phyloP scores from a whole-genome alignment of 768 basidiomycete genomes.

The Favolaschia claudopus region DNA sequence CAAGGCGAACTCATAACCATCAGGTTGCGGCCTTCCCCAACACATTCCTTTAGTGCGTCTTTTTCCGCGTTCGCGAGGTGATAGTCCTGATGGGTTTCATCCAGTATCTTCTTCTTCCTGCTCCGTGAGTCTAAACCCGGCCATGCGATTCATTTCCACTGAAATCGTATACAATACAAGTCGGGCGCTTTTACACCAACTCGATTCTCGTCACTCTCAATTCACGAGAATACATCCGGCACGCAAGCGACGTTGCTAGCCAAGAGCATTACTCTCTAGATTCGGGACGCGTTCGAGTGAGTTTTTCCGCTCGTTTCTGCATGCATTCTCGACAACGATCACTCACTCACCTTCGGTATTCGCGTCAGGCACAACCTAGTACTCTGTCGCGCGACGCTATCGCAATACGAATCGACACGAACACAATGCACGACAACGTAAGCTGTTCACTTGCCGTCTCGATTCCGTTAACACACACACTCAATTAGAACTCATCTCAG shows the following conservation, averaged over 20 bases:
- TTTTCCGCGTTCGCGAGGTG: not conserved
- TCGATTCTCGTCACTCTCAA: slow-evolving; percentile 25
- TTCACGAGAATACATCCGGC: slow-evolving; percentile 22
- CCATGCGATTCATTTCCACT: too few relatives aligned
- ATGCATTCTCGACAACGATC: too few relatives aligned
- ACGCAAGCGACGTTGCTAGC: not conserved
- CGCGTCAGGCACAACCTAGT: too few relatives aligned
- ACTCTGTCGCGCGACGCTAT: slow-evolving; percentile 6
- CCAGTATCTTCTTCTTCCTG: slow-evolving; percentile 25
- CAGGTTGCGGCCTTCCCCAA: slow-evolving; percentile 18
- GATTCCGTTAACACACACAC: not conserved
- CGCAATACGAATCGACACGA: slow-evolving; percentile 20
- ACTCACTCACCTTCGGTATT: too few relatives aligned
- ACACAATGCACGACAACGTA: slow-evolving; percentile 20
- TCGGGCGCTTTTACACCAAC: slow-evolving; percentile 25
- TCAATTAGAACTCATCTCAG: not conserved
- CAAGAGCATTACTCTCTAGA: slow-evolving; percentile 20
- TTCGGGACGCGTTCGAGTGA: slow-evolving; percentile 7
- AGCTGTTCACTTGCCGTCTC: not conserved
- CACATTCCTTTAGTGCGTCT: slow-evolving; percentile 23
- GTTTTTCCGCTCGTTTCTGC: not conserved
- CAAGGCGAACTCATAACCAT: not conserved
- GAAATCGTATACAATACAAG: not conserved
- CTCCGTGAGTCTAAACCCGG: slow-evolving; percentile 7
- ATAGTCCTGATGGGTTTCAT: not conserved